Evolutionary conservation across 2,329 filamentous ascomycete genomes (phyloP).

Genomic region (Colletotrichum costaricense): DNA sequence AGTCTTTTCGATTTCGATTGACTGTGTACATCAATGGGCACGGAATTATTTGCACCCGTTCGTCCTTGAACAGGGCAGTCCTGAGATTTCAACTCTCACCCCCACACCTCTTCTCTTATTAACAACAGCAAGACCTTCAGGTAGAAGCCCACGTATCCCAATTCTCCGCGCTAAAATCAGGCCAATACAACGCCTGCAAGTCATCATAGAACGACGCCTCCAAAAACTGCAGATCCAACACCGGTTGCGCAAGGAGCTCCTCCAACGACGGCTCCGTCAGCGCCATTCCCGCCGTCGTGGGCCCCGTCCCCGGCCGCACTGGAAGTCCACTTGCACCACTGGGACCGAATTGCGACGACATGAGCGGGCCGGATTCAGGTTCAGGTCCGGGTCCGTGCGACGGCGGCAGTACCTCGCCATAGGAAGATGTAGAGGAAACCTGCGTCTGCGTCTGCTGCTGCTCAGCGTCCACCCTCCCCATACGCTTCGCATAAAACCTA

Average conservation of each 20-base stretch:
- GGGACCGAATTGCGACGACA: background rate
- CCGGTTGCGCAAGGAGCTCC: constrained; percentile 47
- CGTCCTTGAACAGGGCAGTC: no score
- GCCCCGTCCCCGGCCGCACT: background rate
- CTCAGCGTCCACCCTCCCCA: background rate
- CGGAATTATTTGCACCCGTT: no score
- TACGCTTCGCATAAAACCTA: constrained; percentile 12
- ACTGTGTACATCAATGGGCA: no score
- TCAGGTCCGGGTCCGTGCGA: background rate
- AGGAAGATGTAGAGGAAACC: background rate
- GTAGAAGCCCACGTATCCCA: constrained; percentile 27
- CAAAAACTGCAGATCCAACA: constrained; percentile 47
- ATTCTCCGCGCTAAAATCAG: constrained; percentile 35
- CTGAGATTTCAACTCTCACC: no score
- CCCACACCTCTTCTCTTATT: no score
- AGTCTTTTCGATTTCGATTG: no score
- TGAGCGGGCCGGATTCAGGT: background rate
- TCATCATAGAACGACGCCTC: constrained; percentile 39
- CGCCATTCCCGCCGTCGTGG: constrained; percentile 47
- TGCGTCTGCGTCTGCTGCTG: background rate
- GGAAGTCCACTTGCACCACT: background rate
- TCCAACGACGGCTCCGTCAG: constrained; percentile 49
- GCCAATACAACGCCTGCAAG: constrained; percentile 37
- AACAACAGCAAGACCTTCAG: background rate
- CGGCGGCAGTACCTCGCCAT: background rate